Evolutionary conservation across 257 asterid genomes (phyloP), one percentile per base, ranked within the genome.

Genomic region (Buddleja alternifolia): DNA sequence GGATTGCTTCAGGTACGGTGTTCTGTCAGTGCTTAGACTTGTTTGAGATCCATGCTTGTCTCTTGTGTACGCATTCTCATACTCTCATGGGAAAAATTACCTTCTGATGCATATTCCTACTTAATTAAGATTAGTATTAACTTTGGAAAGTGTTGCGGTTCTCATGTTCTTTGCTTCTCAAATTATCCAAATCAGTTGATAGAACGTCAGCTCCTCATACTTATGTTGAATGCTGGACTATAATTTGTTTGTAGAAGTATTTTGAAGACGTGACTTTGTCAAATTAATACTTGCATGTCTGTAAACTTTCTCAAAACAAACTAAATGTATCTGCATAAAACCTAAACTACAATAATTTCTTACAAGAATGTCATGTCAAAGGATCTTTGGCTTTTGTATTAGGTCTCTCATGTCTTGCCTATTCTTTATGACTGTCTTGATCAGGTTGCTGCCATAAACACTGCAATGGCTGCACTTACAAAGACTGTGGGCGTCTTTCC

Each of bases 391-490:
- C 16, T 55, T 60, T 45, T 54, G 51, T 23, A 24, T 42, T 45
- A 57, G 53, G 57, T 66, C 63, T 50, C 70, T 63, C 60, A 61
- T 23, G 44, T 70, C 48, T 40, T 52, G 62, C 51, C 65, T 45
- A 56, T 24, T 67, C 55, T 23, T 61, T 44, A 46, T 46, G 37
- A 42, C 21, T 57, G 66, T 25, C 72, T 66, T 58, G 36, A 71
- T 60, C 81, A 93, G 98, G 97, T 93, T 77, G 88, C 97, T 75
- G 99, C 99, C 36, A 93, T 93, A 84, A 93, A 88, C 84, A 90
- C 99, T 66, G 99, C 97, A 63, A 93, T 93, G 99, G 96, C 99
- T 74, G 97, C 97, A 37, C 96, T 93, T 67, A 90, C 99, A 61
- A 93, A 93, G 80, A 88, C 99, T 25, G 96, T 81, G n/a, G 96